Conservation (phyloP, 768 basidiomycete genomes). For the Pleurotus tuber-regium region DNA sequence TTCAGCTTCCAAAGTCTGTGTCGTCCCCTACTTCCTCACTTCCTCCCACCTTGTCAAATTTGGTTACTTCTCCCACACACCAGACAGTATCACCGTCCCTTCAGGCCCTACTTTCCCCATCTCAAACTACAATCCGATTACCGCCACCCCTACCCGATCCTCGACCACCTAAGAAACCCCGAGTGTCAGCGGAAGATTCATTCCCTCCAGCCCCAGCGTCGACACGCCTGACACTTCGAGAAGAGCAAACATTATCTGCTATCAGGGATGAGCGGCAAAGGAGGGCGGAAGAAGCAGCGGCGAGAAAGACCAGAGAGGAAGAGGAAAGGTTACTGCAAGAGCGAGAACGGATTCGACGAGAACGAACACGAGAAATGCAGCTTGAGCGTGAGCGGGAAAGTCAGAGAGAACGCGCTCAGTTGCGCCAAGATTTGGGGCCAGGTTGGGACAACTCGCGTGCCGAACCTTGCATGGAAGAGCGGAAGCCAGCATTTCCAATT, state of each 20-base stretch:
- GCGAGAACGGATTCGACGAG: background rate
- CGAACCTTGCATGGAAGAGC: background rate
- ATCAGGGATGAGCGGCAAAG: slow-evolving; percentile 2
- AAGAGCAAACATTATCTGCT: slow-evolving; percentile 3
- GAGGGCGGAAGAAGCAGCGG: background rate
- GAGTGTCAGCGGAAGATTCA: slow-evolving; percentile 5
- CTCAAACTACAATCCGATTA: slow-evolving; percentile 5
- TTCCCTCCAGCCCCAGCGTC: background rate
- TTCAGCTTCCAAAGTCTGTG: background rate
- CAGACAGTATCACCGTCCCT: slow-evolving; percentile 3
- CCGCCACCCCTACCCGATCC: slow-evolving; percentile 6
- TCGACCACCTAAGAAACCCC: slow-evolving; percentile 6
- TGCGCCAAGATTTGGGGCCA: background rate
- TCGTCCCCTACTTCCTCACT: slow-evolving; percentile 1
- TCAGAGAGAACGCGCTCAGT: background rate
- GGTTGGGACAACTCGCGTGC: background rate
- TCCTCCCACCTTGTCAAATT: background rate
- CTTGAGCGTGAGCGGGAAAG: slow-evolving; percentile 4
- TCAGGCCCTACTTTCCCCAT: slow-evolving; percentile 7
- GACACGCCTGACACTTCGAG: background rate
- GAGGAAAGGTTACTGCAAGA: background rate
- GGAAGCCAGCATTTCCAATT: background rate
- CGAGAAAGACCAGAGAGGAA: background rate
- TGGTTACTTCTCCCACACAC: slow-evolving; percentile 2
- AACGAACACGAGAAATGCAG: slow-evolving; percentile 1